A percentile compares a stretch with the other conserved stretches of the same genome.
These are phyloP conservation scores for Iberis pinnata DNA, from an alignment of 345 rosid species.

Conservation along the genomic window DNA sequence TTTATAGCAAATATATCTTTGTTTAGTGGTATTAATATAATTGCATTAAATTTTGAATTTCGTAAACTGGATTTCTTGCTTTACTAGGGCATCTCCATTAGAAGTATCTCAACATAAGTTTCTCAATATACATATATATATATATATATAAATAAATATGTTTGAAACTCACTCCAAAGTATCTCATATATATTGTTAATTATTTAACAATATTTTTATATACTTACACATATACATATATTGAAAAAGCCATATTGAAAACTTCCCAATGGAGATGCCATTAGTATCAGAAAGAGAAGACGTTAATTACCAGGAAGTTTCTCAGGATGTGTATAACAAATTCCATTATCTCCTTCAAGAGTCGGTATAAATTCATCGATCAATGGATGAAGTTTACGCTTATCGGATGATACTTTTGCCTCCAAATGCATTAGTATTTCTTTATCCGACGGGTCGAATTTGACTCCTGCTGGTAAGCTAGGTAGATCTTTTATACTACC, in stretches of 20 bases:
- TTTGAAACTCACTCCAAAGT: too few species aligned
- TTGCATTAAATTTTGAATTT: neutral
- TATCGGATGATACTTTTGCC: slow-evolving; percentile 57
- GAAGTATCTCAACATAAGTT: too few species aligned
- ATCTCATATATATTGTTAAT: too few species aligned
- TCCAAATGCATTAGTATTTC: slow-evolving; percentile 87
- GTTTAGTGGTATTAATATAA: too few species aligned
- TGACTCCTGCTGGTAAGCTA: slow-evolving; percentile 90
- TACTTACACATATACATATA: too few species aligned
- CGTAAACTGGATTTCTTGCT: too few species aligned
- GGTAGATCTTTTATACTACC: slow-evolving; percentile 62
- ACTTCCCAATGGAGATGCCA: too few species aligned
- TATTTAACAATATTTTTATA: too few species aligned
- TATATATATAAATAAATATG: too few species aligned
- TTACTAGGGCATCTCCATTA: too few species aligned
- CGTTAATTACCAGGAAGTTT: slow-evolving; percentile 66
- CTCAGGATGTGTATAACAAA: slow-evolving; percentile 91
- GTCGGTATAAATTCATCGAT: slow-evolving; percentile 84
- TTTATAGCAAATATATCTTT: neutral
- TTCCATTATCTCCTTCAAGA: slow-evolving; percentile 78
- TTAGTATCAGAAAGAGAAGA: neutral
- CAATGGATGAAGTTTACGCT: slow-evolving; percentile 62
- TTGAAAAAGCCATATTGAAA: too few species aligned
- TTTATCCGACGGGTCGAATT: slow-evolving; percentile 84
- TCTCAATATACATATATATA: too few species aligned